phyloP scores from a whole-genome alignment of 73 alveolate species.

The Tetrahymena borealis region DNA sequence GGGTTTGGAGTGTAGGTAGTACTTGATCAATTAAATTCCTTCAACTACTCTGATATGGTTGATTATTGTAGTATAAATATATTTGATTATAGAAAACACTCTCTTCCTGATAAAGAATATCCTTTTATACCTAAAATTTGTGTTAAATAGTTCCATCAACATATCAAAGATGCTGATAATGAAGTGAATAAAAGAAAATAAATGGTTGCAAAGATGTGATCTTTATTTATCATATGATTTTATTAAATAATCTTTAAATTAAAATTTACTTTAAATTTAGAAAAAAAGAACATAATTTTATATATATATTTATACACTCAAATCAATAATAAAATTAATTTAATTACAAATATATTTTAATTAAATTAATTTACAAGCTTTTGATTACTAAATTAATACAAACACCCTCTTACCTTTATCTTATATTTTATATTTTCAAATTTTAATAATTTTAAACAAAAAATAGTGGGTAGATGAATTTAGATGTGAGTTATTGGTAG shows the following conservation, averaged over 20 bases:
- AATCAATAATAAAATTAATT: no score
- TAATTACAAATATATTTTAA: no score
- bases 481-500: no score
- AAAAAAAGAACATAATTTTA: no score
- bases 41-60: background rate
- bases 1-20: background rate
- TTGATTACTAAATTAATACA: no score
- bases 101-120: background rate
- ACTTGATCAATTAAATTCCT: background rate
- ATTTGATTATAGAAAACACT: background rate
- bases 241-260: background rate
- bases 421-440: no score
- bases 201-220: background rate
- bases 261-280: no score
- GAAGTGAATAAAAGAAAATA: background rate
- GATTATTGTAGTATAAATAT: background rate
- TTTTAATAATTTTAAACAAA: no score
- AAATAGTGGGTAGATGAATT: no score
- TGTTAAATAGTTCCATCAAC: background rate
- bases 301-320: no score
- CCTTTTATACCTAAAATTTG: background rate
- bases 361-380: no score
- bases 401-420: no score
- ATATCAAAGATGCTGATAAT: background rate
- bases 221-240: background rate